Base-by-base conservation (phyloP, 768 basidiomycete species). In the Trametes sanguinea region DNA sequence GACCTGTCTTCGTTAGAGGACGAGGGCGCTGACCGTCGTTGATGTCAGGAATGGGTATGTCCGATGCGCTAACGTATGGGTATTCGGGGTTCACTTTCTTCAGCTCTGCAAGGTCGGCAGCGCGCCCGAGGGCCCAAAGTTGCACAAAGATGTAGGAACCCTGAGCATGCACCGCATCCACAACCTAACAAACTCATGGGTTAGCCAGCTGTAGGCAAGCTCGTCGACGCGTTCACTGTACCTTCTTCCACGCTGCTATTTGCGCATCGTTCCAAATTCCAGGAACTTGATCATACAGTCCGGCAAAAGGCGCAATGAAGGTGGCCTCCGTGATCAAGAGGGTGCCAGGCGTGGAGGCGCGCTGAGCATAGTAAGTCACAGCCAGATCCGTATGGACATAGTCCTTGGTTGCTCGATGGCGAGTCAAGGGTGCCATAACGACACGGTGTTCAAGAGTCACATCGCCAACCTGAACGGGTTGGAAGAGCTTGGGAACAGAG, bases 261-360 rank as follows among this genome's bases (percentile, higher is more conserved):
- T 92, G 88, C n/a, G 80, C 82, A 1, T 78, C 67, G 9, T 69
- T 82, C 76, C 81, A 89, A 51, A 89, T 83, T 0, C 88, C 88
- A 1, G 88, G 88, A 0, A 80, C 77, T 54, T 82, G 76, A 1
- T 82, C 83, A 2, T 78, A 82, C 1, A 59, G 2, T 11, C 57
- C 57, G 2, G 84, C 83, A 8, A 77, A 64, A 1, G 71, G 69
- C 0, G 81, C 78, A 48, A 88, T 80, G 47, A 79, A 73, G 1
- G 84, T 83, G 0, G 77, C 84, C 69, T 88, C 85, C 3, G 83
- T 70, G 57, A 88, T 78, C 39, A 83, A 68, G 13, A 87, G 71
- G 0, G 80, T 85, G 0, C 85, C 85, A 0, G 81, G 78, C 0
- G 68, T 64, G 17, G 73, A 70, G 2, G 72, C 75, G 1, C 82